Percentiles rank a stretch among this genome's conserved stretches.
phyloP scores from a whole-genome alignment of 1,284 basidiomycete species.

The Neotropicomus parvogracilis region DNA sequence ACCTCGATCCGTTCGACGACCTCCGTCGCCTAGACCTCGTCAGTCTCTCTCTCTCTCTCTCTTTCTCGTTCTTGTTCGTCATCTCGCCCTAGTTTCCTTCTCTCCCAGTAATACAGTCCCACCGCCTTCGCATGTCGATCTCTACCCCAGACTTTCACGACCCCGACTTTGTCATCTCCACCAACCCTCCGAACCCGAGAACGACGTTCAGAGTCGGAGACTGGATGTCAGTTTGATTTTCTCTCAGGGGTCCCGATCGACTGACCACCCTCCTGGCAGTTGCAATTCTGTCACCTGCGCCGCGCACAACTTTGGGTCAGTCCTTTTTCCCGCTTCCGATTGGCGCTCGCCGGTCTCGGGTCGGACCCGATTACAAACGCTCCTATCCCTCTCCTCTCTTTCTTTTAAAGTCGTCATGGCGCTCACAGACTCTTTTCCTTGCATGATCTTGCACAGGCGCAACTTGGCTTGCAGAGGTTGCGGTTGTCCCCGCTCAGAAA shows the following conservation, averaged over 20 bases:
- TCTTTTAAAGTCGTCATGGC: conserved; percentile 24
- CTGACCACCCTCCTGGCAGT: too few species aligned
- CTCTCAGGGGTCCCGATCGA: conserved; percentile 18
- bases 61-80: conserved; percentile 10
- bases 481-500: conserved; percentile 53
- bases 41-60: conserved; percentile 10
- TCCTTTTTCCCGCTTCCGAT: conserved; percentile 19
- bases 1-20: conserved; percentile 56
- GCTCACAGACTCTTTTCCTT: conserved; percentile 44
- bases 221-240: conserved; percentile 63
- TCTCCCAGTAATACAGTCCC: conserved; percentile 26
- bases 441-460: conserved; percentile 54
- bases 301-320: conserved; percentile 74
- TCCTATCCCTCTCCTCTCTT: conserved; percentile 18
- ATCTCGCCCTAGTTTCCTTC: conserved; percentile 15
- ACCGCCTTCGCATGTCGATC: conserved; percentile 36
- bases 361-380: conserved; percentile 24
- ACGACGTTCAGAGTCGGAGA: conserved; percentile 69
- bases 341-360: not conserved
- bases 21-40: conserved; percentile 44
- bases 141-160: conserved; percentile 37
- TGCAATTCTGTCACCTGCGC: conserved; percentile 58
- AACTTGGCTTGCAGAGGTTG: conserved; percentile 73
- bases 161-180: conserved; percentile 53
- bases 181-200: conserved; percentile 72